Base-by-base conservation (phyloP, 495 filamentous ascomycete genomes). In the Physcia stellaris region DNA sequence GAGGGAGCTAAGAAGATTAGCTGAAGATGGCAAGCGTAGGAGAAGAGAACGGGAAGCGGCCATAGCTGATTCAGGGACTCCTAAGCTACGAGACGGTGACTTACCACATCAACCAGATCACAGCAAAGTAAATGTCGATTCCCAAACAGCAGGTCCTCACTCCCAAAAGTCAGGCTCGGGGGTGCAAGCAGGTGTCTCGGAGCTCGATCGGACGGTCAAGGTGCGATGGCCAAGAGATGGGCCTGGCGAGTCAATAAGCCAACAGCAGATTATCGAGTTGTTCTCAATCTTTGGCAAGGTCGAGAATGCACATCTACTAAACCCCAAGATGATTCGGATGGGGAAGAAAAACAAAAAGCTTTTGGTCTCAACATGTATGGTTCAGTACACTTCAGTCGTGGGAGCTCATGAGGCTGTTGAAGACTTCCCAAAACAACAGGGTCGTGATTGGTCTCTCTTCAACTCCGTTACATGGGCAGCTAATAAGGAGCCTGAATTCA, bases 1-100 rank as follows among this genome's bases (percentile, higher is more conserved):
- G 47, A 54, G 62, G 40, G 75, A 80, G 54, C 64, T 82, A 43
- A 64, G 67, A 45, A 60, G 71, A 28, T 63, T 82, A 45, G 73
- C 71, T 4, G 76, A 81, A 52, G 76, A 82, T 53, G 74, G 73
- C 54, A 66, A 54, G 65, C 69, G 50, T 35, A 48, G 65, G 35
- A 64, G 66, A 58, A 55, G 50, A 24, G 63, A 69, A 40, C 54
- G 66, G 40, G 66, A 67, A 33, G 69, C 71, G 32, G 59, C 64
- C 34, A n/a, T n/a, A n/a, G n/a, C n/a, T n/a, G n/a, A n/a, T n/a
- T n/a, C n/a, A n/a, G n/a, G n/a, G n/a, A n/a, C n/a, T n/a, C n/a
- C n/a, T n/a, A n/a, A n/a, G n/a, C 56, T 68, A 47, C 66, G 54
- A 49, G 50, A 52, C 37, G 48, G 49, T 12, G 48, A 56, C 29